Evolutionary conservation across 1,139 yeast genomes (phyloP).

Genomic region (Yamadazyma songkhlaensis): DNA sequence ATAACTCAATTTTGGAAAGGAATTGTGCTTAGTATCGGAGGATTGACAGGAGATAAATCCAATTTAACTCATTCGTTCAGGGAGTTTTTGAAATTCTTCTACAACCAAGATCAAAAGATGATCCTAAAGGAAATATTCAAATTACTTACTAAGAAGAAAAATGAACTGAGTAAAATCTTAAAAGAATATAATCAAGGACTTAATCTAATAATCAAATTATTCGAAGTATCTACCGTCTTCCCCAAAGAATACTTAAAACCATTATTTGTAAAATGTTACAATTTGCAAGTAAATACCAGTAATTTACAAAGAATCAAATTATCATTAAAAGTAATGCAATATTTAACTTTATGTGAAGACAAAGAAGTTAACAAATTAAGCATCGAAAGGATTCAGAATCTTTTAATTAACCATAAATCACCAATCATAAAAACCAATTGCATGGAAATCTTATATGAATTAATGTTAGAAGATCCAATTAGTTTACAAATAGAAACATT

Average conservation of each 20-base stretch:
- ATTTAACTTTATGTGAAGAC: slow-evolving; percentile 17
- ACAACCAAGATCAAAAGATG: slow-evolving; percentile 11
- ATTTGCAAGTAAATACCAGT: slow-evolving; percentile 50
- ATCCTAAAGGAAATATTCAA: slow-evolving; percentile 13
- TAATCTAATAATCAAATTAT: slow-evolving; percentile 33
- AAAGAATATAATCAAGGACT: slow-evolving; percentile 14
- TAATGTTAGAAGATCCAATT: slow-evolving; percentile 7
- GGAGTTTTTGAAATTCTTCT: slow-evolving; percentile 36
- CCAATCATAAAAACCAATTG: slow-evolving; percentile 26
- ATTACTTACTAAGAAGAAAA: slow-evolving; percentile 15
- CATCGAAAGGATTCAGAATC: slow-evolving; percentile 26
- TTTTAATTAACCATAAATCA: slow-evolving; percentile 30
- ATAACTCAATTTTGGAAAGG: slow-evolving; percentile 54
- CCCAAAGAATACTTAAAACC: slow-evolving; percentile 33
- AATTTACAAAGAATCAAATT: slow-evolving; percentile 30
- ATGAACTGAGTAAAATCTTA: slow-evolving; percentile 9
- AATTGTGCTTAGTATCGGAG: slow-evolving; percentile 55
- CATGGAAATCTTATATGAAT: slow-evolving; percentile 11
- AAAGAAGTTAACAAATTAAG: slow-evolving; percentile 10
- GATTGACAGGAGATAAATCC: slow-evolving; percentile 50
- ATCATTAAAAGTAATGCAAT: slow-evolving; percentile 36
- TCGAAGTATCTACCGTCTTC: slow-evolving; percentile 30
- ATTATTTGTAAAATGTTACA: slow-evolving; percentile 52
- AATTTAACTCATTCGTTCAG: slow-evolving; percentile 46
- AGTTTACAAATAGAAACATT: slow-evolving; percentile 7